Percentiles rank a stretch among this genome's conserved stretches.
These are phyloP conservation scores for Neoarthrinium moseri DNA, from an alignment of 2,329 filamentous ascomycete species.

Conservation along the genomic window DNA sequence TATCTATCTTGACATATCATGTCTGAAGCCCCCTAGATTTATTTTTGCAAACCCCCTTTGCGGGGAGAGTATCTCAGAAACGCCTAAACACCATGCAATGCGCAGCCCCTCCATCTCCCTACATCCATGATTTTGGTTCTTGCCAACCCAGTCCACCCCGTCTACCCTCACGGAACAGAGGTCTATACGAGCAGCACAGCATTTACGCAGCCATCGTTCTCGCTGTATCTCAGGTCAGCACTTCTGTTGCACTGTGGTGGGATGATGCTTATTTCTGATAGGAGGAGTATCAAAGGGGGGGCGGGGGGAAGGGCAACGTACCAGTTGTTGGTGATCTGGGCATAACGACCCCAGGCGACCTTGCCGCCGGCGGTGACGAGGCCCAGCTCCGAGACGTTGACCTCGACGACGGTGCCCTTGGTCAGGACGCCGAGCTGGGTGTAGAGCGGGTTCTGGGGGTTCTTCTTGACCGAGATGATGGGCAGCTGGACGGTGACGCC, in stretches of 20 bases:
- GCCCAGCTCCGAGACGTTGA: constrained; percentile 90
- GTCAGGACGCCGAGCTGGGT: constrained; percentile 81
- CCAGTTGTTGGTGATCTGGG: constrained; percentile 54
- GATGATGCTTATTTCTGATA: too few relatives aligned
- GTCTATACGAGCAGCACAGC: constrained; percentile 28
- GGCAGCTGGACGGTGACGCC: constrained; percentile 86
- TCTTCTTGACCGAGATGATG: constrained; percentile 69
- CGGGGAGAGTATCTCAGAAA: not conserved
- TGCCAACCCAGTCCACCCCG: too few relatives aligned
- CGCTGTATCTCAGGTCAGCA: too few relatives aligned
- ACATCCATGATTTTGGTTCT: too few relatives aligned
- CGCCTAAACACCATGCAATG: constrained; percentile 11
- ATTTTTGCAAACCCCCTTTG: not conserved
- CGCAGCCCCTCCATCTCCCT: not conserved
- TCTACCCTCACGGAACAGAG: too few relatives aligned
- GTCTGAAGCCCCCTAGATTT: not conserved
- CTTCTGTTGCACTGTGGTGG: too few relatives aligned
- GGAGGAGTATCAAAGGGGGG: too few relatives aligned
- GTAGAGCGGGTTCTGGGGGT: constrained; percentile 68
- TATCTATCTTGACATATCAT: not conserved
- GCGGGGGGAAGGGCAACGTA: too few relatives aligned
- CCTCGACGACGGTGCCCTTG: constrained; percentile 76
- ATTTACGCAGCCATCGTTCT: constrained; percentile 42
- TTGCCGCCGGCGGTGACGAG: constrained; percentile 89
- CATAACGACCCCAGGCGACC: constrained; percentile 88